Percentiles rank a stretch among this genome's conserved stretches.
These are phyloP conservation scores for Coemansia javaensis DNA, from an alignment of 192 early-diverging fungal genomes.

Conservation along the genomic window DNA sequence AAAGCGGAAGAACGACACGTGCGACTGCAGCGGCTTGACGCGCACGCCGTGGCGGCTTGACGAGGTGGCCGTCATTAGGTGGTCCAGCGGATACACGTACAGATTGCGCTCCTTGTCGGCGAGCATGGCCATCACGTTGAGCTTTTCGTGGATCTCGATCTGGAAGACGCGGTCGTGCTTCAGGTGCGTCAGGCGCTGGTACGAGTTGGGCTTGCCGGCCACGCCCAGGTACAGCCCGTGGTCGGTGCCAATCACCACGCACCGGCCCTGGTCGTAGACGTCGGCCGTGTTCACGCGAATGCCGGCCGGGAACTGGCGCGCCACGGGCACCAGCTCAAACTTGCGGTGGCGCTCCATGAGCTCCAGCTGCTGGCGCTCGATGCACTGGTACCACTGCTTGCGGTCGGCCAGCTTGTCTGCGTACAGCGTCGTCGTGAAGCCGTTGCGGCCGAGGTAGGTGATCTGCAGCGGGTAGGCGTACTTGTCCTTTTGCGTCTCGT, in stretches of 20 bases:
- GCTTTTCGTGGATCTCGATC: slow-evolving; percentile 80
- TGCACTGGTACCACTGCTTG: slow-evolving; percentile 78
- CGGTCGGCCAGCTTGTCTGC: slow-evolving; percentile 68
- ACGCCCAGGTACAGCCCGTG: slow-evolving; percentile 75
- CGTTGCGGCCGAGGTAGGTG: slow-evolving; percentile 66
- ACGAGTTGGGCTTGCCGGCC: slow-evolving; percentile 50
- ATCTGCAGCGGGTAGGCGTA: slow-evolving; percentile 70
- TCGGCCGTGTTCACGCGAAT: slow-evolving; percentile 49
- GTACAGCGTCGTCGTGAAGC: slow-evolving; percentile 67
- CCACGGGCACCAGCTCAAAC: slow-evolving; percentile 50
- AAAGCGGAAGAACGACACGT: slow-evolving; percentile 70
- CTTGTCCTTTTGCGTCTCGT: slow-evolving; percentile 50
- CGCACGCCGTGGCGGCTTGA: slow-evolving; percentile 16
- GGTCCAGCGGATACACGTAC: slow-evolving; percentile 54
- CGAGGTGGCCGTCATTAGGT: slow-evolving; percentile 42
- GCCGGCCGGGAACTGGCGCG: slow-evolving; percentile 42
- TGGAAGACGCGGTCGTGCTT: slow-evolving; percentile 75
- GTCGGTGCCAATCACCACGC: slow-evolving; percentile 80
- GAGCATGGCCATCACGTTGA: slow-evolving; percentile 73
- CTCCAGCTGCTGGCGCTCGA: slow-evolving; percentile 54
- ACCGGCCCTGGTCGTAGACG: slow-evolving; percentile 56
- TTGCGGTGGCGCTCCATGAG: slow-evolving; percentile 46
- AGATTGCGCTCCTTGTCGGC: slow-evolving; percentile 66
- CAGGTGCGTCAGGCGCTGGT: slow-evolving; percentile 55
- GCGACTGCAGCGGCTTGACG: slow-evolving; percentile 55